Evolutionary conservation across 2,329 filamentous ascomycete species (phyloP).

Genomic region (Sporothrix globosa): DNA sequence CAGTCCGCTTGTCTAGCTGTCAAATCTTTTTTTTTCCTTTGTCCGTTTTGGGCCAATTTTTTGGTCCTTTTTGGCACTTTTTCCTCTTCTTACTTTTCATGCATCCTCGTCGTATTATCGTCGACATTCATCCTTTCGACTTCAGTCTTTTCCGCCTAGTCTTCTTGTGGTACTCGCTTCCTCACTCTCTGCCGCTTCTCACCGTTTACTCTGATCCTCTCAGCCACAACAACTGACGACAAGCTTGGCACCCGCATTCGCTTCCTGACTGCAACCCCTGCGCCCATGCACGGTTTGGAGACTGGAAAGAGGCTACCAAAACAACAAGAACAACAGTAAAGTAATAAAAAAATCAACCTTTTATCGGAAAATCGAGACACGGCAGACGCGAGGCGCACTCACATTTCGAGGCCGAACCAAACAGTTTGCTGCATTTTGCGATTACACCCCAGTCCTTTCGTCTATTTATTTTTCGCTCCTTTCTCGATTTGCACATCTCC

Average conservation of each 20-base stretch:
- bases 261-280: constrained; percentile 1
- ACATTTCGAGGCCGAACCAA: not conserved
- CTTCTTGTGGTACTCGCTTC: not conserved
- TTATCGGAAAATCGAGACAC: not conserved
- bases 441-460: no score
- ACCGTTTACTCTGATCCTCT: not conserved
- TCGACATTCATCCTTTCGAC: not conserved
- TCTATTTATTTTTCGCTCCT: not conserved
- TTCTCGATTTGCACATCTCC: not conserved
- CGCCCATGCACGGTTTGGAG: not conserved
- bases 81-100: not conserved
- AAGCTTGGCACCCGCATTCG: not conserved
- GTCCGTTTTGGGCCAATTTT: not conserved
- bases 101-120: not conserved
- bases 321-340: not conserved
- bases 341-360: not conserved
- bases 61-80: not conserved
- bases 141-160: not conserved
- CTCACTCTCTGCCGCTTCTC: not conserved
- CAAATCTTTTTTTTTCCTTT: not conserved
- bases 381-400: not conserved
- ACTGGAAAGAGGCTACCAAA: not conserved
- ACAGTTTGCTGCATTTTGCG: not conserved
- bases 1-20: no score
- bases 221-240: not conserved